These are phyloP conservation scores for Blastomyces gilchristii DNA, from an alignment of 2,329 filamentous ascomycete genomes.

Conservation along the genomic window DNA sequence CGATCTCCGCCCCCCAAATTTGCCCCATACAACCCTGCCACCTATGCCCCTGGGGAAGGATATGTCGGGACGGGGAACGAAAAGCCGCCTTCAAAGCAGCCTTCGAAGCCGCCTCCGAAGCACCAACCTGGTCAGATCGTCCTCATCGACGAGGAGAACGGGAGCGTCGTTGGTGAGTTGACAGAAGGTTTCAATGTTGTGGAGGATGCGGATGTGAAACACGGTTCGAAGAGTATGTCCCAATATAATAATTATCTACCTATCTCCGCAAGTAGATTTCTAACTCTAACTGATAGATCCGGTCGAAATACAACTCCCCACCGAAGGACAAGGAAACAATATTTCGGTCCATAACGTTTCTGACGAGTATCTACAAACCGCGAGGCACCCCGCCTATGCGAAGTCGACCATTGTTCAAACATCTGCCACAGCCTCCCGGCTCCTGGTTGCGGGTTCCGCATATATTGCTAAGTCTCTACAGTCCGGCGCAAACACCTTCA, in stretches of 20 bases:
- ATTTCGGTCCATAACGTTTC: slow-evolving; percentile 41
- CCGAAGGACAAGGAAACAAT: slow-evolving; percentile 35
- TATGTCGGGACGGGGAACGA: slow-evolving; percentile 46
- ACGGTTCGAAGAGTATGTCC: slow-evolving; percentile 77
- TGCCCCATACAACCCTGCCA: slow-evolving; percentile 63
- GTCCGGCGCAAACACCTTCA: slow-evolving; percentile 67
- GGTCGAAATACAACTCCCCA: slow-evolving; percentile 40
- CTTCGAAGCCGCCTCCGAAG: slow-evolving; percentile 21
- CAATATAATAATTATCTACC: neutral
- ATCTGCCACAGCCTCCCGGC: slow-evolving; percentile 74
- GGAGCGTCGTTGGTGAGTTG: slow-evolving; percentile 86
- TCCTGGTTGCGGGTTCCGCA: slow-evolving; percentile 80
- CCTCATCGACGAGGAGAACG: slow-evolving; percentile 88
- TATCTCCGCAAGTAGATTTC: neutral
- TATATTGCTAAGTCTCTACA: slow-evolving; percentile 69
- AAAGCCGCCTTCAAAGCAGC: slow-evolving; percentile 15
- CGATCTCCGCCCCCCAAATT: slow-evolving; percentile 54
- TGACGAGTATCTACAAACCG: slow-evolving; percentile 58
- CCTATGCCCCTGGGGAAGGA: slow-evolving; percentile 68
- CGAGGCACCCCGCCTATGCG: slow-evolving; percentile 83
- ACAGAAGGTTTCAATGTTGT: slow-evolving; percentile 70
- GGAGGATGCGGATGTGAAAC: slow-evolving; percentile 63
- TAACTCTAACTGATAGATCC: slow-evolving; percentile 29
- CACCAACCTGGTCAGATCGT: slow-evolving; percentile 66
- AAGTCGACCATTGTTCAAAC: slow-evolving; percentile 78